Evolutionary conservation across 2,329 filamentous ascomycete species (phyloP), one percentile per base, ranked within the genome.

Genomic region (Cercospora sojina): DNA sequence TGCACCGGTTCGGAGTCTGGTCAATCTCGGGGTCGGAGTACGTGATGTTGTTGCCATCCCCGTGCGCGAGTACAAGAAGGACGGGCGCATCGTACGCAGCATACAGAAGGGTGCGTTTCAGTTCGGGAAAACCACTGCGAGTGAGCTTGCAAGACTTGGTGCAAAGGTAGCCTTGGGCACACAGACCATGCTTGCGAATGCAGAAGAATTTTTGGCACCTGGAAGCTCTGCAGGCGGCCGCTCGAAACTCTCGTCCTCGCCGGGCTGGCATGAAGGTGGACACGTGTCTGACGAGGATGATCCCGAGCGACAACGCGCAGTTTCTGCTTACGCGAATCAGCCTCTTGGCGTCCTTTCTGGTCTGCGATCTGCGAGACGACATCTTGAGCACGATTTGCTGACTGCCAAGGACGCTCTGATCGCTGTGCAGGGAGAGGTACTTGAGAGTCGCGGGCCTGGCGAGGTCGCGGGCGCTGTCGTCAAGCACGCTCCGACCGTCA

Each of bases 81-180:
- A 99, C 72, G 95, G 95, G 0, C 89, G 95, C 31, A 88, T 99
- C 61, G 89, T 99, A 4, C 90, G 95, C 62, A 95, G 92, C 77
- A 90, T 99, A 61, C 89, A 92, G 68, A 98, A 97, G 79, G 95
- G 96, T 2, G 93, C 93, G 0, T 83, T 90, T 8, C 90, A 92
- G 1, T 99, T 99, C 79, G 93, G 92, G 38, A 93, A 91, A 74
- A 97, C 93, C 1, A 99, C 95, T 0, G 93, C 93, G 2, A 96
- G 91, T 0, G 95, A 97, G 76, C 85, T 98, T n/a, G 91, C 97
- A 69, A 95, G 95, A 74, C 84, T 99, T 0, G 94, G 95, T 12
- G 95, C 95, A 55, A 98, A 97, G 79, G 83, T 98, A 59, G 94
- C 94, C 0, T 91, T 98, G 59, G 95, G 95, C 35, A 97, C 96